Evolutionary conservation across 352 stramenopile species (phyloP).

Genomic region (Phytophthora pisi): DNA sequence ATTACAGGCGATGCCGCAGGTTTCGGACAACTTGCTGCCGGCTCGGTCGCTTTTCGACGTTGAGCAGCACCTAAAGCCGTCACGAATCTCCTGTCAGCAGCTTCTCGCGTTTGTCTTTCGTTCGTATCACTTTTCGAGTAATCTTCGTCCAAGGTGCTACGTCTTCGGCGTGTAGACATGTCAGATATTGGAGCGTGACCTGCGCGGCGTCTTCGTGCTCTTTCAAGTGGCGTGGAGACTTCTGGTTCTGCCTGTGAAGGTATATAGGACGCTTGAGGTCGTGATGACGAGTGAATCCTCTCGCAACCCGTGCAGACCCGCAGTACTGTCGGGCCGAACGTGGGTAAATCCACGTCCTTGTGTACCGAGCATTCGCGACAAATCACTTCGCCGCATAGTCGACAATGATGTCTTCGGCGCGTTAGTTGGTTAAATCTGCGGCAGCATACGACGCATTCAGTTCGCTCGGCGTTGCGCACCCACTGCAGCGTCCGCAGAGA

Average conservation of each 20-base stretch:
- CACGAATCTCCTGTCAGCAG: conserved; percentile 9
- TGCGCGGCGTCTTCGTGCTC: conserved; percentile 20
- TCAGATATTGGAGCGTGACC: not conserved
- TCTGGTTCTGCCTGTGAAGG: conserved; percentile 25
- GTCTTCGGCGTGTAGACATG: conserved; percentile 8
- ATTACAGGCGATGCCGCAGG: conserved; percentile 20
- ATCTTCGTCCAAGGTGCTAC: conserved; percentile 16
- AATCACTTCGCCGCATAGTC: conserved; percentile 76
- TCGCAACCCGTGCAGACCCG: conserved; percentile 74
- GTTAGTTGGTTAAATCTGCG: conserved; percentile 72
- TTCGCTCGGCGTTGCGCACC: conserved; percentile 60
- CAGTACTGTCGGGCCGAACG: conserved; percentile 64
- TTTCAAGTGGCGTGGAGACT: conserved; percentile 14
- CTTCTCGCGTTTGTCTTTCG: not conserved
- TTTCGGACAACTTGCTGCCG: conserved; percentile 29
- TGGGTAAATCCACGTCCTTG: conserved; percentile 73
- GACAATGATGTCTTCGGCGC: conserved; percentile 76
- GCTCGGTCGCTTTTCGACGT: conserved; percentile 7
- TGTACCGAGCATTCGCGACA: conserved; percentile 75
- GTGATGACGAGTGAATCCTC: conserved; percentile 13
- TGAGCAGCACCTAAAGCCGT: conserved; percentile 10
- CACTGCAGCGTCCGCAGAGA: conserved; percentile 54
- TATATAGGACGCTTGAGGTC: conserved; percentile 17
- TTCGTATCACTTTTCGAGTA: conserved; percentile 5
- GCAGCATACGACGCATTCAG: conserved; percentile 67